These are phyloP conservation scores for Galeopsis tetrahit DNA, from an alignment of 257 asterid species.

Conservation along the genomic window DNA sequence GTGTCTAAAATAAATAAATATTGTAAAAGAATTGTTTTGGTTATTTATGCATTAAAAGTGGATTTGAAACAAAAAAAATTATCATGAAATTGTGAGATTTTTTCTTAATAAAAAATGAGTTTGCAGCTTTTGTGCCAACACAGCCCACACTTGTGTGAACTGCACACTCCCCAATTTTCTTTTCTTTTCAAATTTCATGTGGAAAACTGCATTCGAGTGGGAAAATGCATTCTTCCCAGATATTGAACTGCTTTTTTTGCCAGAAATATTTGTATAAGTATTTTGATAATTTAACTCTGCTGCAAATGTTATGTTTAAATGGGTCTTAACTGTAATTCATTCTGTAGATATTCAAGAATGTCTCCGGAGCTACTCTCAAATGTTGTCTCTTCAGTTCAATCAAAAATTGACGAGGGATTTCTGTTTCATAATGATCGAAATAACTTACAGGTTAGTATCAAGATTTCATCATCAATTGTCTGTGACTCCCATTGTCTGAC, in stretches of 20 bases:
- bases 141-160: not conserved
- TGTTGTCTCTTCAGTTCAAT: constrained; percentile 68
- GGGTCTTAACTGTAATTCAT: constrained; percentile 33
- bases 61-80: not conserved
- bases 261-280: constrained; percentile 5
- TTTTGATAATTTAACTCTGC: constrained; percentile 11
- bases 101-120: not conserved
- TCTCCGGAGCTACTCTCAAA: constrained; percentile 70
- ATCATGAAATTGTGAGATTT: not conserved
- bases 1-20: not conserved
- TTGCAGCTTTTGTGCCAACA: not conserved
- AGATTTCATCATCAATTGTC: constrained; percentile 29
- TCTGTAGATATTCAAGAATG: constrained; percentile 85
- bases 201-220: not conserved
- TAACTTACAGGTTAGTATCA: constrained; percentile 68
- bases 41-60: not conserved
- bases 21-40: not conserved
- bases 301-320: constrained; percentile 23
- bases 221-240: not conserved
- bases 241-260: not conserved
- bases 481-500: constrained; percentile 5
- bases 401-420: constrained; percentile 67
- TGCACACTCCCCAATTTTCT: not conserved
- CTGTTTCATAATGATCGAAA: constrained; percentile 67
- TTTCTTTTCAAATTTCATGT: not conserved